These are phyloP conservation scores for Trypethelium eluteriae DNA, from an alignment of 495 filamentous ascomycete genomes.

Conservation along the genomic window DNA sequence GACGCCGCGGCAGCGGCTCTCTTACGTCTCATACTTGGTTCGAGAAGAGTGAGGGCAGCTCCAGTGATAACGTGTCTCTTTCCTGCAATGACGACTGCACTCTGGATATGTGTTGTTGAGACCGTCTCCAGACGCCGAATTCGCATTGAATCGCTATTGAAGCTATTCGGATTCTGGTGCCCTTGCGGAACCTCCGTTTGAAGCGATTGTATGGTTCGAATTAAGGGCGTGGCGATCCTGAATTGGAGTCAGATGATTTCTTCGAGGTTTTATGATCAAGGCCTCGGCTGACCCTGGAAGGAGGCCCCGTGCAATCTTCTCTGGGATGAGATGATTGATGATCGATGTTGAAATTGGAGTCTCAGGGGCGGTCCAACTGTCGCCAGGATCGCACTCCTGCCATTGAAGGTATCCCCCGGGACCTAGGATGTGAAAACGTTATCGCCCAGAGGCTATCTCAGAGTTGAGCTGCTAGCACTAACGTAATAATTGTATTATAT, in stretches of 20 bases:
- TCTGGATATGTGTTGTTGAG: background rate
- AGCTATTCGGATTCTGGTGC: background rate
- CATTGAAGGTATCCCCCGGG: conserved; percentile 1
- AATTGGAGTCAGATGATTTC: too few species aligned
- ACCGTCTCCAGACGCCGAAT: background rate
- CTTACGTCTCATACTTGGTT: background rate
- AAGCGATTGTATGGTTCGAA: background rate
- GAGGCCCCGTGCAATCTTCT: conserved; percentile 1
- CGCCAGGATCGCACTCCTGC: background rate
- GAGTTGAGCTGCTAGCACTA: too few species aligned
- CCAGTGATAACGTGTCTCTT: background rate
- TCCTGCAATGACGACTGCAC: background rate
- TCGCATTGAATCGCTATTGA: conserved; percentile 1
- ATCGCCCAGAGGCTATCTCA: too few species aligned
- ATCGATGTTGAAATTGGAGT: background rate
- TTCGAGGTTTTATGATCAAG: too few species aligned
- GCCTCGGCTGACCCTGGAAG: background rate
- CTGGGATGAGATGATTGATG: background rate
- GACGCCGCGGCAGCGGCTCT: background rate
- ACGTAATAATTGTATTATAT: background rate
- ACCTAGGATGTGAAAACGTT: too few species aligned
- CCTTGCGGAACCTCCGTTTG: background rate
- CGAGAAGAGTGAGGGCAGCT: background rate
- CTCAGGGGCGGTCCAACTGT: conserved; percentile 1
- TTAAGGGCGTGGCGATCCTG: background rate